Evolutionary conservation across 345 rosid genomes (phyloP).

Genomic region (Eucalyptus cloeziana): DNA sequence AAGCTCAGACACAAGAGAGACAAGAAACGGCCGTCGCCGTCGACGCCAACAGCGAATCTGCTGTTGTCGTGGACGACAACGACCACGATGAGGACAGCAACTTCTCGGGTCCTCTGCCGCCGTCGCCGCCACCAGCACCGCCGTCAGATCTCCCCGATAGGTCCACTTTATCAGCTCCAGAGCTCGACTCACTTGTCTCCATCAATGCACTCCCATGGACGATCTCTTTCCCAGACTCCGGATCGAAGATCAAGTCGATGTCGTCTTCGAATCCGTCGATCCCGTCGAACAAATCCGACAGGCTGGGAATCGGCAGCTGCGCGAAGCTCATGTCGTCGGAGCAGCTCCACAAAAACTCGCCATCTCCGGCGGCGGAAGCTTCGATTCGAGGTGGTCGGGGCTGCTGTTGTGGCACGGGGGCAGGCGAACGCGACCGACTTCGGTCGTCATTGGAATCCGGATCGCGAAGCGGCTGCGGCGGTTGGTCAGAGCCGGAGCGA

Average conservation of each 20-base stretch:
- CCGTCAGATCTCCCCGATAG: background rate
- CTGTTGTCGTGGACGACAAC: background rate
- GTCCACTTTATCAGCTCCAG: background rate
- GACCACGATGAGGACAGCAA: background rate
- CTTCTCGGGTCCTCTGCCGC: background rate
- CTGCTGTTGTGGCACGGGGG: background rate
- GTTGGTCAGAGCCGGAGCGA: background rate
- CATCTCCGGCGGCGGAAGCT: background rate
- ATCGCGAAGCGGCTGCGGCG: background rate
- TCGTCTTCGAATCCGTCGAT: conserved; percentile 57
- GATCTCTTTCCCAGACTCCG: background rate
- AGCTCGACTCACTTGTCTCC: background rate
- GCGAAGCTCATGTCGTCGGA: conserved; percentile 29
- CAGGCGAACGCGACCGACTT: conserved; percentile 8
- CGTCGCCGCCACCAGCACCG: background rate
- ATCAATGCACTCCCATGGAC: background rate
- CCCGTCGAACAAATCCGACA: conserved; percentile 41
- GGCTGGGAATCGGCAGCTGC: conserved; percentile 23
- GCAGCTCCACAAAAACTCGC: conserved; percentile 48
- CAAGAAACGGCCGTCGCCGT: background rate
- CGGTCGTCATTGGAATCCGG: background rate
- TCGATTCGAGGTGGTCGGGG: background rate
- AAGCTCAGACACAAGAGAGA: background rate
- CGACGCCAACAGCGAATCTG: background rate
- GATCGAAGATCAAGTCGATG: conserved; percentile 57